Conservation (phyloP, 345 rosid genomes). For the Reutealis trisperma region DNA sequence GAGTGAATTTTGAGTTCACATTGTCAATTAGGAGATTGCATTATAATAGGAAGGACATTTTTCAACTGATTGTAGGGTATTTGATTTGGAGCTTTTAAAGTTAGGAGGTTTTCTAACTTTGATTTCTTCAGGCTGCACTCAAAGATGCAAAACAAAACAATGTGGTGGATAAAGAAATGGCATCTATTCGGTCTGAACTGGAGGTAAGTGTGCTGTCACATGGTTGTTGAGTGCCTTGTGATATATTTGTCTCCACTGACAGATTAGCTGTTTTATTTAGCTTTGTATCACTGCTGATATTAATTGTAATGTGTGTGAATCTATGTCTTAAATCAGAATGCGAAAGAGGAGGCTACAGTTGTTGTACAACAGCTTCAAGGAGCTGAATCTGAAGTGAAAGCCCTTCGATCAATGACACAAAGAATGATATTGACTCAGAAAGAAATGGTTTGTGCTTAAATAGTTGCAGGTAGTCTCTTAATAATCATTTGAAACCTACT, state of each 20-base stretch:
- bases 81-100: background rate
- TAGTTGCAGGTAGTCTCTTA: background rate
- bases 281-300: background rate
- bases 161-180: slow-evolving; percentile 31
- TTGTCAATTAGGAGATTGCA: background rate
- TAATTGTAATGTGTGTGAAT: background rate
- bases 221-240: background rate
- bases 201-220: slow-evolving; percentile 14
- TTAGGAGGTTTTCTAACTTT: background rate
- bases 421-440: slow-evolving; percentile 39
- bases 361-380: slow-evolving; percentile 28
- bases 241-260: background rate
- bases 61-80: background rate
- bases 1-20: background rate
- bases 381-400: slow-evolving; percentile 38
- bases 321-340: slow-evolving; percentile 21
- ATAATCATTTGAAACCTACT: slow-evolving; percentile 10
- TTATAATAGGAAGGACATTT: background rate
- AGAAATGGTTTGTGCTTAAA: slow-evolving; percentile 31
- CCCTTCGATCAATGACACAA: slow-evolving; percentile 37
- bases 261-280: background rate
- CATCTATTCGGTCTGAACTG: slow-evolving; percentile 24
- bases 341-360: slow-evolving; percentile 33
- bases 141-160: slow-evolving; percentile 30
- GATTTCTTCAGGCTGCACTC: slow-evolving; percentile 29